These are phyloP conservation scores for Pythium scleroteichum DNA, from an alignment of 352 stramenopile genomes.

Conservation along the genomic window DNA sequence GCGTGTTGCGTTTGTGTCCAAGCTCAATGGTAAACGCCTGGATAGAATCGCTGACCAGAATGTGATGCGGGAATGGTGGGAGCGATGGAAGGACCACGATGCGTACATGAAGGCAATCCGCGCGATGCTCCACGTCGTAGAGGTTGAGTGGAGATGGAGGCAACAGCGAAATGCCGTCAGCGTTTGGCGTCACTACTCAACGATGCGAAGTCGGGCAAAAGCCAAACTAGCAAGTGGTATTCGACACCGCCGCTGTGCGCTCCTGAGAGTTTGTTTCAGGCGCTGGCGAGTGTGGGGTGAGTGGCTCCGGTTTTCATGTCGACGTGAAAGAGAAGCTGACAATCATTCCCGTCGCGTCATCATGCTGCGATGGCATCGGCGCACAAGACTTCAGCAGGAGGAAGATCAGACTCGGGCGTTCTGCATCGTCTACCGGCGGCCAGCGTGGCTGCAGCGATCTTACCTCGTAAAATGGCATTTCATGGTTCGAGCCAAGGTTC, in stretches of 20 bases:
- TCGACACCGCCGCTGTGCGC: background rate
- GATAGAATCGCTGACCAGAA: background rate
- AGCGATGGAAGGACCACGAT: conserved; percentile 10
- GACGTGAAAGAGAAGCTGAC: background rate
- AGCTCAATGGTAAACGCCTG: background rate
- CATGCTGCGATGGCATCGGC: conserved; percentile 2
- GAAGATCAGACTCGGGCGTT: background rate
- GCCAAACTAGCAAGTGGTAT: background rate
- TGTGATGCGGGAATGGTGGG: conserved; percentile 18
- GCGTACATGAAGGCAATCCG: background rate
- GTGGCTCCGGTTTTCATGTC: background rate
- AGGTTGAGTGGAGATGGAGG: background rate
- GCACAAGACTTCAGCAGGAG: background rate
- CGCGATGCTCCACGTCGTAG: conserved; percentile 6
- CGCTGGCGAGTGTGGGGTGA: background rate
- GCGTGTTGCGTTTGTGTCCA: conserved; percentile 11
- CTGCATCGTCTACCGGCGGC: conserved; percentile 1
- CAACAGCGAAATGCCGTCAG: conserved; percentile 1
- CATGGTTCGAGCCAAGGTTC: background rate
- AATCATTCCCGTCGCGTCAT: background rate
- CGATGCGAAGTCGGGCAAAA: background rate
- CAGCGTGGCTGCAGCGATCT: conserved; percentile 10
- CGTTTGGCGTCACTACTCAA: background rate
- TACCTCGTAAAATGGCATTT: conserved; percentile 5
- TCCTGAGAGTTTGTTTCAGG: background rate